Evolutionary conservation across 2,329 filamentous ascomycete species (phyloP), one percentile per base, ranked within the genome.

Genomic region (Ceratocystis cacaofunesta): DNA sequence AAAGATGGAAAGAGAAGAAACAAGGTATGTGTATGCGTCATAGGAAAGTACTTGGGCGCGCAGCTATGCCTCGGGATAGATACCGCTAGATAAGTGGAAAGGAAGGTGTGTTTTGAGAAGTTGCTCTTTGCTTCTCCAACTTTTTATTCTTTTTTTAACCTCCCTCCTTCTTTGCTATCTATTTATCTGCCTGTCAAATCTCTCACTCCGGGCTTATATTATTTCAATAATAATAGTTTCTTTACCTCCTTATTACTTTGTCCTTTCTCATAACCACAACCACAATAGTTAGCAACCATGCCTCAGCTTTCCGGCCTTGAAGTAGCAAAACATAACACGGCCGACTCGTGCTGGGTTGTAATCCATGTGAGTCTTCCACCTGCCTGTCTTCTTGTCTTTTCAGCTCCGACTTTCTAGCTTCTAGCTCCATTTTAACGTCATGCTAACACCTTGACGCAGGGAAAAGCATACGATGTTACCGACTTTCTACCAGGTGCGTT

Each of bases 341-440:
- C 83, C 71, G 85, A 95, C 70, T 92, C 89, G 62, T 95, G 91
- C 77, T 96, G 91, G 91, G 89, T 95, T 58, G 89, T 95, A 72
- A 83, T 95, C 68, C 89, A 95, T 76, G 89, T 84, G 75, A 68
- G 77, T 41, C 63, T 43, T 30, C 19, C 55, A 17, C 8, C 17
- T 17, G 15, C 5, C 19, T 15, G 32, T 12, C 12, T 44, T 1
- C 28, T 12, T 7, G 36, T 19, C 25, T 28, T 43, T 30, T 28
- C 8, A 41, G 10, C 36, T 15, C 36, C 36, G 36, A 41, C 36
- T 41, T 41, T 41, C 10, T 41, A 3, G 36, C 36, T 41, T 41
- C 36, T 41, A 41, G 12, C 3, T 41, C 36, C 3, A 7, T 10
- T 17, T 25, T 36, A 61, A 48, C 30, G 22, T 62, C 62, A 15